phyloP scores from a whole-genome alignment of 2,329 filamentous ascomycete genomes.

The Fusarium duplospermum region DNA sequence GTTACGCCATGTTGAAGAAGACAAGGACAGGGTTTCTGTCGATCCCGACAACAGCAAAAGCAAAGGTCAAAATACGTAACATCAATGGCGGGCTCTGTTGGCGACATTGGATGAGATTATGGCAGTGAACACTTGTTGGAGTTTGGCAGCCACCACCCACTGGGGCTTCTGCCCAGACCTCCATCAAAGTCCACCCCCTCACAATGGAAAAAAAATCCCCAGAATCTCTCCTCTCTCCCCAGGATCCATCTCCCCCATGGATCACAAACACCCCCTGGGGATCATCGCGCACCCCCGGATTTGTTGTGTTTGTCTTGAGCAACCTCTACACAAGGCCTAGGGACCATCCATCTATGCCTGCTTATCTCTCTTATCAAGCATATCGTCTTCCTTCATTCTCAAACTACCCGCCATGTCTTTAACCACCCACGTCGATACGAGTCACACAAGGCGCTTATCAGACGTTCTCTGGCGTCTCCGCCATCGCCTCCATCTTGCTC shows the following conservation, averaged over 20 bases:
- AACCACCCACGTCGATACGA: constrained; percentile 9
- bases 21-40: constrained; percentile 5
- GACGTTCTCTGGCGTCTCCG: constrained; percentile 4
- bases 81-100: neutral
- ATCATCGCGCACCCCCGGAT: constrained; percentile 28
- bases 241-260: constrained; percentile 19
- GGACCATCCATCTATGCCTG: constrained; percentile 1
- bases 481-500: constrained; percentile 2
- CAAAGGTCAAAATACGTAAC: neutral
- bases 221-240: constrained; percentile 22
- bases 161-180: constrained; percentile 12
- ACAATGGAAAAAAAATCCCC: constrained; percentile 14
- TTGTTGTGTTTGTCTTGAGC: constrained; percentile 9
- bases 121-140: neutral
- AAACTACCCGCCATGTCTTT: constrained; percentile 20
- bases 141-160: constrained; percentile 21
- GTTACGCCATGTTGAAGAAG: neutral
- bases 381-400: constrained; percentile 15
- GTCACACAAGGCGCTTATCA: constrained; percentile 34
- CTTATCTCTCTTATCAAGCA: constrained; percentile 30
- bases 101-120: neutral
- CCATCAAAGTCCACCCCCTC: constrained; percentile 21
- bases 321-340: neutral
- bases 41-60: neutral
- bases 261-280: constrained; percentile 14